Percentiles rank a stretch among this genome's conserved stretches.
These are phyloP conservation scores for Clarireedia monteithiana DNA, from an alignment of 2,329 filamentous ascomycete genomes.

Conservation along the genomic window DNA sequence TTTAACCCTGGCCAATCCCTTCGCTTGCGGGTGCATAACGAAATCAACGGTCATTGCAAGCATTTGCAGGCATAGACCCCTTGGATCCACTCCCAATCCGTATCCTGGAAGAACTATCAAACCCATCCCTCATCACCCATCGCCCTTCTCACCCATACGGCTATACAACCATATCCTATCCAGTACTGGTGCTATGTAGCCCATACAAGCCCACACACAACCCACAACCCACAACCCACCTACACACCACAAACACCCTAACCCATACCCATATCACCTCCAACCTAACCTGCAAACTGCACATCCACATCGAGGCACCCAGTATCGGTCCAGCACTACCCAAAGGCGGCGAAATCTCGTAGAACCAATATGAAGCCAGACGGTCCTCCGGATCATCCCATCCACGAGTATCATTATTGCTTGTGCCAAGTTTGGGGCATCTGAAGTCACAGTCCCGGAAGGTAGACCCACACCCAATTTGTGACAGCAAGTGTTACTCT, in stretches of 20 bases:
- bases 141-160: too few relatives aligned
- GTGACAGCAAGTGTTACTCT: constrained; percentile 38
- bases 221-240: too few relatives aligned
- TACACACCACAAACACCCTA: background rate
- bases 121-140: background rate
- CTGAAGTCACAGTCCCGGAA: constrained; percentile 25
- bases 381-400: constrained; percentile 17
- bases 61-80: constrained; percentile 23
- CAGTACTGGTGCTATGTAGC: too few relatives aligned
- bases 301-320: constrained; percentile 21
- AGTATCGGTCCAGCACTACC: constrained; percentile 23
- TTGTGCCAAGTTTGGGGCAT: constrained; percentile 28
- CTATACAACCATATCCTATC: too few relatives aligned
- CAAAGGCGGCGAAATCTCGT: constrained; percentile 19
- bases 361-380: constrained; percentile 21
- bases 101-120: constrained; percentile 19
- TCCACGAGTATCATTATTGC: constrained; percentile 16
- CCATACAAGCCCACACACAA: too few relatives aligned
- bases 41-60: constrained; percentile 21
- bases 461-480: constrained; percentile 45
- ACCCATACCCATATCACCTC: too few relatives aligned
- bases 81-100: constrained; percentile 13
- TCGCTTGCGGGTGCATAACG: constrained; percentile 23
- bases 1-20: constrained; percentile 19
- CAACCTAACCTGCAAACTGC: constrained; percentile 1